Evolutionary conservation across 345 rosid species (phyloP).

Genomic region (Sonneratia alba): DNA sequence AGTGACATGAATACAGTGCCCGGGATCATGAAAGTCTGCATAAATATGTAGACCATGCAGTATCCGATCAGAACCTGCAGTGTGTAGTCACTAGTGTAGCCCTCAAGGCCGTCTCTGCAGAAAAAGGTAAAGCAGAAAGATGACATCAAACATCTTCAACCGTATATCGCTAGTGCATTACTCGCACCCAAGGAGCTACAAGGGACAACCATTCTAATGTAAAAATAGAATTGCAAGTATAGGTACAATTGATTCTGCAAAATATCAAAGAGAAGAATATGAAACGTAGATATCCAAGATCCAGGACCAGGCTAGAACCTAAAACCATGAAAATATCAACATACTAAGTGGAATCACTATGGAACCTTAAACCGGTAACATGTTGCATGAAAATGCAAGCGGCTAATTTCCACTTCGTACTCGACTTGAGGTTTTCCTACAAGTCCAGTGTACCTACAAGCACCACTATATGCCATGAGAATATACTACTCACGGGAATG

Average conservation of each 20-base stretch:
- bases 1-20: slow-evolving; percentile 93
- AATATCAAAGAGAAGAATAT: neutral
- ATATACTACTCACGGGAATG: neutral
- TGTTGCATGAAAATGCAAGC: neutral
- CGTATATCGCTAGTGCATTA: neutral
- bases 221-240: neutral
- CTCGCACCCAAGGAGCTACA: neutral
- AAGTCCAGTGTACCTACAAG: neutral
- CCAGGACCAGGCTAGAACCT: neutral
- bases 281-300: no score
- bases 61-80: slow-evolving; percentile 77
- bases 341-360: neutral
- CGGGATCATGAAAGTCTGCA: slow-evolving; percentile 97
- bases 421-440: neutral
- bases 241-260: neutral
- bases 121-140: slow-evolving; percentile 3
- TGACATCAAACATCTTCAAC: neutral
- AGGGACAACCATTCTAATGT: neutral
- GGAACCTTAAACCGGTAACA: neutral
- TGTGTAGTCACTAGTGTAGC: slow-evolving; percentile 80
- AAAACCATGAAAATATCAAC: neutral
- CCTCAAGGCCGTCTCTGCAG: slow-evolving; percentile 78
- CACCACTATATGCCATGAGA: neutral
- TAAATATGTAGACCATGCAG: slow-evolving; percentile 65
- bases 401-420: neutral